Percentiles rank a stretch among this genome's conserved stretches.
phyloP scores from a whole-genome alignment of 768 basidiomycete species.

The Inosperma sp. region DNA sequence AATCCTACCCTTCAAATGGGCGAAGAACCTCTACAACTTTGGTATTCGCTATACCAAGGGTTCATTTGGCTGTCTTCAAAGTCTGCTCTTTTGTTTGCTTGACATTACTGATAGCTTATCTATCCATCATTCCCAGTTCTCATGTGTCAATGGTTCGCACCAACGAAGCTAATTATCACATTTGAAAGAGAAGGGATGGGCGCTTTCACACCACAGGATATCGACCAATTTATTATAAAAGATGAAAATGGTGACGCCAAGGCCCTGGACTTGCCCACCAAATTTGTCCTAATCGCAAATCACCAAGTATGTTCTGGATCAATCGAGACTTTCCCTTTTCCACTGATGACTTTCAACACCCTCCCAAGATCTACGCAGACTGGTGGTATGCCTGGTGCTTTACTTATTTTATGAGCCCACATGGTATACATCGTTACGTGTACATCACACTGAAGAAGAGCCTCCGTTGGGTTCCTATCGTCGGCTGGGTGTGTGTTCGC shows the following conservation, averaged over 20 bases:
- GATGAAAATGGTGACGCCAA: conserved; percentile 53
- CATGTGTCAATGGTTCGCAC: conserved; percentile 79
- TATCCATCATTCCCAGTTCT: conserved; percentile 45
- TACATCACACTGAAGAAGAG: conserved; percentile 92
- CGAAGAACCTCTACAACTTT: conserved; percentile 55
- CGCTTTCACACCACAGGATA: conserved; percentile 54
- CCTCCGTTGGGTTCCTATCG: conserved; percentile 75
- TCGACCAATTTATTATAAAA: conserved; percentile 52
- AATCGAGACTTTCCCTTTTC: background rate
- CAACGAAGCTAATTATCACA: conserved; percentile 65
- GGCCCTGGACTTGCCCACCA: conserved; percentile 66
- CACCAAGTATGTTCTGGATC: conserved; percentile 63
- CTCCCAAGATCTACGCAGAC: conserved; percentile 66
- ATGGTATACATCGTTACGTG: conserved; percentile 63
- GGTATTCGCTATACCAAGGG: conserved; percentile 82
- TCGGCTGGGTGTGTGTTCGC: conserved; percentile 72
- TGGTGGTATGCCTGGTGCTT: conserved; percentile 91
- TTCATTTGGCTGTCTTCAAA: conserved; percentile 68
- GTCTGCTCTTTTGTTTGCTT: conserved; percentile 52
- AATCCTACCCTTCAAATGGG: conserved; percentile 54
- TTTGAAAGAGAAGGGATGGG: conserved; percentile 70
- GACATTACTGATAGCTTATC: background rate
- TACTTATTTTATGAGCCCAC: conserved; percentile 61
- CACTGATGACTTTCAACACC: conserved; percentile 5
- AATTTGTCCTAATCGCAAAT: conserved; percentile 84